Percentiles rank a stretch among this genome's conserved stretches.
phyloP scores from a whole-genome alignment of 2,329 filamentous ascomycete genomes.

The Venturia carpophila region DNA sequence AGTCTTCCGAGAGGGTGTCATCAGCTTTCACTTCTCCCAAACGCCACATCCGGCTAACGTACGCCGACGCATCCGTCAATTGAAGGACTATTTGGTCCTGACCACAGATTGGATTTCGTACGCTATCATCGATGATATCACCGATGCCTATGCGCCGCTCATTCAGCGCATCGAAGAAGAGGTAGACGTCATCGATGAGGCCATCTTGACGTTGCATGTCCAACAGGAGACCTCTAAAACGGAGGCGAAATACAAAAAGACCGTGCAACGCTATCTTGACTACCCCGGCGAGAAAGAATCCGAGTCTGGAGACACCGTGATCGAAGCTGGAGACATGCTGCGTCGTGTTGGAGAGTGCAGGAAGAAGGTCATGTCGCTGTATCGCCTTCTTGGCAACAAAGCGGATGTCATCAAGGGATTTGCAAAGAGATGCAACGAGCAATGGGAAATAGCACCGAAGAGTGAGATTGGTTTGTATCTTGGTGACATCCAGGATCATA shows the following conservation, averaged over 20 bases:
- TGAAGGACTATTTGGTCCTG: constrained; percentile 87
- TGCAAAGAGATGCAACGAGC: constrained; percentile 94
- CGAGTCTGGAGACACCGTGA: constrained; percentile 26
- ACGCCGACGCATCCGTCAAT: constrained; percentile 80
- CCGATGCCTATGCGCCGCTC: constrained; percentile 86
- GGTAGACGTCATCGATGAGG: constrained; percentile 93
- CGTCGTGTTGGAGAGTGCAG: constrained; percentile 85
- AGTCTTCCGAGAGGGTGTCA: constrained; percentile 89
- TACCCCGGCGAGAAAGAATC: constrained; percentile 25
- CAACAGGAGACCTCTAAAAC: constrained; percentile 26
- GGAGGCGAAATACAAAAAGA: constrained; percentile 31
- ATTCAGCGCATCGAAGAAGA: constrained; percentile 93
- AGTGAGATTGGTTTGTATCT: constrained; percentile 96
- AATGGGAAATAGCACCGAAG: constrained; percentile 90
- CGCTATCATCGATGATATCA: constrained; percentile 96
- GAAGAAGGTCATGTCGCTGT: constrained; percentile 95
- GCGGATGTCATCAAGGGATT: constrained; percentile 99
- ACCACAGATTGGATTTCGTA: constrained; percentile 98
- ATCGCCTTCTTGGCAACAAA: constrained; percentile 88
- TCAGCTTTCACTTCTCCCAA: constrained; percentile 96
- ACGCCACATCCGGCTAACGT: constrained; percentile 96
- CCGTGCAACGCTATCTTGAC: constrained; percentile 16
- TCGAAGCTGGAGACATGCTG: constrained; percentile 68
- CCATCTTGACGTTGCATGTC: constrained; percentile 69
- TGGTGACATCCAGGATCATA: constrained; percentile 98